Conservation (phyloP, 2,329 filamentous ascomycete genomes). For the Alternaria brassicae region DNA sequence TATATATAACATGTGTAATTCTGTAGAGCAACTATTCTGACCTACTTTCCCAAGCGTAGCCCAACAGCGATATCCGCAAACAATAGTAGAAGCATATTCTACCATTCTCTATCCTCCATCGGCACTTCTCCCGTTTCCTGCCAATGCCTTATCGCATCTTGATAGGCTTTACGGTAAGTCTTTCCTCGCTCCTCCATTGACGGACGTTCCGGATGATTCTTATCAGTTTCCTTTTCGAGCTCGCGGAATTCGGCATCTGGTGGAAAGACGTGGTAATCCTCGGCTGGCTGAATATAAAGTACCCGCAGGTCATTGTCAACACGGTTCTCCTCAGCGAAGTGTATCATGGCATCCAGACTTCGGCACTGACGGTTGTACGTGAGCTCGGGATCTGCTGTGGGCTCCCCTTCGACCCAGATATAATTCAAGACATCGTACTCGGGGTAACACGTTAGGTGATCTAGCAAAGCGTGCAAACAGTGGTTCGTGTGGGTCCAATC, state of each 20-base stretch:
- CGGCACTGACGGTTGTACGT: background rate
- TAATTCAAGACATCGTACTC: background rate
- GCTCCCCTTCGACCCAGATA: background rate
- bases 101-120: background rate
- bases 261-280: background rate
- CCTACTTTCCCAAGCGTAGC: no score
- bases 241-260: background rate
- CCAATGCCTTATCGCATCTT: background rate
- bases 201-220: background rate
- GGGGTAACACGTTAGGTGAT: background rate
- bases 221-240: background rate
- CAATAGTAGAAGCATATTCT: no score
- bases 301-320: background rate
- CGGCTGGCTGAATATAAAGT: background rate
- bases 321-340: background rate
- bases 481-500: background rate
- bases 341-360: background rate
- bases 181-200: background rate
- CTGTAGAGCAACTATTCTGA: no score
- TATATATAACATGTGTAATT: no score
- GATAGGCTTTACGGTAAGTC: background rate
- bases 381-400: background rate
- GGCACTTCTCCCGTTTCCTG: background rate
- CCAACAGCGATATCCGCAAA: no score
- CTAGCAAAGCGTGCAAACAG: background rate